These are phyloP conservation scores for Fusarium pilosicola DNA, from an alignment of 2,329 filamentous ascomycete genomes.

Conservation along the genomic window DNA sequence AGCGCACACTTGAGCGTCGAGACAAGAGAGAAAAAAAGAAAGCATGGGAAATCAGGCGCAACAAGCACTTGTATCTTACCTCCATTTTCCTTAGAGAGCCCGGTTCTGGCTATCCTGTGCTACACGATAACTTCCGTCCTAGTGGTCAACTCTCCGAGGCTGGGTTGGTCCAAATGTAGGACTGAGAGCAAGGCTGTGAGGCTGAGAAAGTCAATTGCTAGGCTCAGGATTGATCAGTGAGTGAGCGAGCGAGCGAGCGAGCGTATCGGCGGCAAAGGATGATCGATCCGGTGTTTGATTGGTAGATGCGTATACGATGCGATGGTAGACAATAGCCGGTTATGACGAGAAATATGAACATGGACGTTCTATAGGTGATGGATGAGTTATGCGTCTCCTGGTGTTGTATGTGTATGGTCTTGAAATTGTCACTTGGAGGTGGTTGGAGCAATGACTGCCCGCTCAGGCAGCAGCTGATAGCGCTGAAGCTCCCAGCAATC, in stretches of 20 bases:
- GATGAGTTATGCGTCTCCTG: slow-evolving; percentile 1
- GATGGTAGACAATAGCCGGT: neutral
- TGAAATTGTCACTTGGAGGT: slow-evolving; percentile 7
- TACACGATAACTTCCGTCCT: slow-evolving; percentile 10
- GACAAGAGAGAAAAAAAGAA: neutral
- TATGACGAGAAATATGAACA: neutral
- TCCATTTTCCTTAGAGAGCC: slow-evolving; percentile 22
- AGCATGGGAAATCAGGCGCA: neutral
- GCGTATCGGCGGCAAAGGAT: slow-evolving; percentile 9
- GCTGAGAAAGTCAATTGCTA: slow-evolving; percentile 22
- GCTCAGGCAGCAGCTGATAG: slow-evolving; percentile 1
- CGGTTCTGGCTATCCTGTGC: neutral
- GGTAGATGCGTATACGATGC: neutral
- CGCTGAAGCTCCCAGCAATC: slow-evolving; percentile 11
- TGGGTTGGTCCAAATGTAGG: slow-evolving; percentile 1
- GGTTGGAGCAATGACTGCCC: slow-evolving; percentile 1
- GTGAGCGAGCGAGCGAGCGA: neutral
- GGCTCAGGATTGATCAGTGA: slow-evolving; percentile 4
- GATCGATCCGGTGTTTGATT: neutral
- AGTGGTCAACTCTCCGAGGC: slow-evolving; percentile 9
- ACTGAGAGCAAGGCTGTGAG: slow-evolving; percentile 21
- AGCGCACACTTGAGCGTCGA: slow-evolving; percentile 17
- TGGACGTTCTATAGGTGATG: neutral
- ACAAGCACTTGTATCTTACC: slow-evolving; percentile 28
- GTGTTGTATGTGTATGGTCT: neutral